Evolutionary conservation across 2,329 filamentous ascomycete genomes (phyloP).

Genomic region (Bipolaris sorokiniana): DNA sequence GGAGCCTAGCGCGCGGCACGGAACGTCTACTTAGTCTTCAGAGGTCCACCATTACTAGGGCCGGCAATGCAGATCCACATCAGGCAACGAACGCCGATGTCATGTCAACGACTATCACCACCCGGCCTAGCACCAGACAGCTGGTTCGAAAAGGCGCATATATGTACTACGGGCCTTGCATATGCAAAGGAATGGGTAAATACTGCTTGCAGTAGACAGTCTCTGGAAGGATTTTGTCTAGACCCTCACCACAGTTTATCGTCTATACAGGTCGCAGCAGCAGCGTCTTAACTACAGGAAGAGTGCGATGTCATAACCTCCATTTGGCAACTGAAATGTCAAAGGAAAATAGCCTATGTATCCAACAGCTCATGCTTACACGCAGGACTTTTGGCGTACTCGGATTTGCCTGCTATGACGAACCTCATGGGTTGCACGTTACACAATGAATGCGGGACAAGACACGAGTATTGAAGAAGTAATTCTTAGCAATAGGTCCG

Average conservation of each 20-base stretch:
- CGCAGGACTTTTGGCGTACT: not conserved
- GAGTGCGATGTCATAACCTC: not conserved
- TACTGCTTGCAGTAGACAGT: not conserved
- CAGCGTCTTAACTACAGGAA: not conserved
- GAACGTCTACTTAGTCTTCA: slow-evolving; percentile 1
- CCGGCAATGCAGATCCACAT: not conserved
- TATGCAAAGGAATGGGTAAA: not conserved
- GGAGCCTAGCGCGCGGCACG: slow-evolving; percentile 2
- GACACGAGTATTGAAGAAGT: not conserved
- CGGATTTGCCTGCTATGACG: not conserved
- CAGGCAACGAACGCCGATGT: not conserved
- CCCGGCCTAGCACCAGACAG: not conserved
- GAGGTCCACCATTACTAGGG: not conserved
- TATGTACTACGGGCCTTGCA: not conserved
- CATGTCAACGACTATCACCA: not conserved
- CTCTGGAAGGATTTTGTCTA: not conserved
- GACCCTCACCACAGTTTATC: not conserved
- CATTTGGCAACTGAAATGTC: not conserved
- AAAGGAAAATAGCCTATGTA: not conserved
- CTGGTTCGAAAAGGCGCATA: not conserved
- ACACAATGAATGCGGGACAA: not conserved
- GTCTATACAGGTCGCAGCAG: not conserved
- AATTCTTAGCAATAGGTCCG: not conserved
- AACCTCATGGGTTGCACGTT: not conserved
- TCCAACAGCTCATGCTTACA: not conserved